Conservation (phyloP, 2,329 filamentous ascomycete genomes). For the Paramyrothecium roridum region DNA sequence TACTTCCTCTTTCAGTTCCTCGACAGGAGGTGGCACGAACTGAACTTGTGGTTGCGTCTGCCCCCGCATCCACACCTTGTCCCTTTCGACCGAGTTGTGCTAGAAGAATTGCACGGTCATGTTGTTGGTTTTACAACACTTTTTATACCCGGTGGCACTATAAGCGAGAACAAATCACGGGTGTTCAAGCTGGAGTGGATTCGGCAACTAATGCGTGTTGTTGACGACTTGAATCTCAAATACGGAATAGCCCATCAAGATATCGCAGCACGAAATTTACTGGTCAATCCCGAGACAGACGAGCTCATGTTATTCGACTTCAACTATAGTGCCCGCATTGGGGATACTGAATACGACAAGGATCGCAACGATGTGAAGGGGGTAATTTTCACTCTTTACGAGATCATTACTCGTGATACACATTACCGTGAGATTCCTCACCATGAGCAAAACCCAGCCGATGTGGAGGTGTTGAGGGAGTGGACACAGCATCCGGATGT, state of each 20-base stretch:
- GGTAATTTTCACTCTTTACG: slow-evolving; percentile 30
- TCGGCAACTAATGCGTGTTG: slow-evolving; percentile 27
- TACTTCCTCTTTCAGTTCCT: slow-evolving; percentile 16
- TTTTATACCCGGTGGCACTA: slow-evolving; percentile 27
- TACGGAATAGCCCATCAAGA: slow-evolving; percentile 35
- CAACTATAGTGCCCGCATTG: slow-evolving; percentile 19
- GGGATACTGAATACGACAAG: slow-evolving; percentile 5
- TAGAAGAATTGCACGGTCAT: slow-evolving; percentile 23
- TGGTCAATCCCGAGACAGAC: slow-evolving; percentile 28
- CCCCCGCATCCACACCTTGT: slow-evolving; percentile 29
- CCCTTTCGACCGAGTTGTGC: slow-evolving; percentile 25
- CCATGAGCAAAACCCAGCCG: slow-evolving; percentile 17
- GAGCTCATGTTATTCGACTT: slow-evolving; percentile 33
- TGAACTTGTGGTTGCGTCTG: slow-evolving; percentile 25
- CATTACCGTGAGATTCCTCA: slow-evolving; percentile 14
- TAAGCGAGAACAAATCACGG: slow-evolving; percentile 22
- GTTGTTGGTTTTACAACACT: slow-evolving; percentile 31
- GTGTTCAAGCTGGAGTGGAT: slow-evolving; percentile 32
- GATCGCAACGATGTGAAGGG: slow-evolving; percentile 26
- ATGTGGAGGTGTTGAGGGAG: slow-evolving; percentile 10
- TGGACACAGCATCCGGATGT: slow-evolving; percentile 29
- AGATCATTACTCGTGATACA: slow-evolving; percentile 28
- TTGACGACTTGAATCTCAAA: slow-evolving; percentile 34
- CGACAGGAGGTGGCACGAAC: slow-evolving; percentile 23
- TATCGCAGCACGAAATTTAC: slow-evolving; percentile 31